Evolutionary conservation across 2,329 filamentous ascomycete species (phyloP).

Genomic region (Cercospora citrullina): DNA sequence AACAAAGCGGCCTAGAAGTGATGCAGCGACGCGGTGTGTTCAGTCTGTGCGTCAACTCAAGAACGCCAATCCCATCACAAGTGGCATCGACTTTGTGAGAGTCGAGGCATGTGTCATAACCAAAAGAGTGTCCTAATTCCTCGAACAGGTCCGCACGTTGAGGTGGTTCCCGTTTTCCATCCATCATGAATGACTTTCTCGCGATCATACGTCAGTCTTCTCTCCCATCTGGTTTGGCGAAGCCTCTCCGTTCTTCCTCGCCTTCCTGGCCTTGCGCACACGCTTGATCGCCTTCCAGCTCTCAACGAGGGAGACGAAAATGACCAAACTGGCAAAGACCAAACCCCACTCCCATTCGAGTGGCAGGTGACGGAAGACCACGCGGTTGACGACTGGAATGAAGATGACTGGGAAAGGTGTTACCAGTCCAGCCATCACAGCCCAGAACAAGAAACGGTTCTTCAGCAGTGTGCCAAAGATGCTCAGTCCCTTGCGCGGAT

Average conservation of each 20-base stretch:
- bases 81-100: neutral
- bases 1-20: neutral
- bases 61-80: neutral
- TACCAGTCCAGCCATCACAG: constrained; percentile 45
- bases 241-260: constrained; percentile 9
- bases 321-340: constrained; percentile 43
- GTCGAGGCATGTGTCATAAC: neutral
- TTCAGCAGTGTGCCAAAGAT: constrained; percentile 38
- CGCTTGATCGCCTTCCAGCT: constrained; percentile 50
- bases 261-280: constrained; percentile 17
- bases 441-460: constrained; percentile 48
- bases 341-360: constrained; percentile 52
- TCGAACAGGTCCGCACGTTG: neutral
- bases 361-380: constrained; percentile 48
- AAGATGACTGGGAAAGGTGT: constrained; percentile 50
- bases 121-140: neutral
- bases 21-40: neutral
- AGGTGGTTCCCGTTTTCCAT: neutral
- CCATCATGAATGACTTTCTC: neutral
- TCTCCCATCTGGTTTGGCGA: constrained; percentile 1
- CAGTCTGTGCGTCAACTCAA: neutral
- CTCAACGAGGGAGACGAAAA: constrained; percentile 47
- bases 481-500: constrained; percentile 32
- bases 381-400: constrained; percentile 47
- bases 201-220: neutral